Base-by-base conservation (phyloP, 192 early-diverging fungal genomes). In the Backusella luteola region DNA sequence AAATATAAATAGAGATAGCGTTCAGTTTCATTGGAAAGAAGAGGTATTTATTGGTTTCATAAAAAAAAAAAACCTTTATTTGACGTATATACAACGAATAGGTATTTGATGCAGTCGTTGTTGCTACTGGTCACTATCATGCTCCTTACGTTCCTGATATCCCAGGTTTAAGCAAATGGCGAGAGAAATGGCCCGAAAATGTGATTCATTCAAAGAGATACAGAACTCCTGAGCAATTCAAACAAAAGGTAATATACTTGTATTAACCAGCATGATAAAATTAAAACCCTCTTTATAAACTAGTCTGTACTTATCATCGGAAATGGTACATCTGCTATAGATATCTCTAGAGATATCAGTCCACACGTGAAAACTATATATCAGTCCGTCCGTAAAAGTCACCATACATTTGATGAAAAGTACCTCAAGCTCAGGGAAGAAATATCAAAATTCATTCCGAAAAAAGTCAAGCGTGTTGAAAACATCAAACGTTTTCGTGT, bases 251-350 rank as follows among this genome's bases (percentile, higher is more conserved):
- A 59, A 32, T 32, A 32, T 32, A 32, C 32, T 32, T 32, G 1
- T 32, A 32, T 32, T 32, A 3, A 32, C 32, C 32, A 32, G 32
- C 32, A 1, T 32, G 32, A 3, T 32, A 32, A 32, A 32, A 32
- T n/a, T 49, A n/a, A 49, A n/a, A 6, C 19, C n/a, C 9, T 39
- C 9, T 19, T 17, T 66, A 21, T 1, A 32, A 32, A 34, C 11
- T 72, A 87, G 79, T 79, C 44, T n/a, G 81, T 90, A 11, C 74
- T 91, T 5, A 82, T 91, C 4, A 81, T 91, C 6, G 90, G 90
- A 11, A 78, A 81, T 17, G 86, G 84, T 1, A 73, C 79, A 23
- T 89, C 87, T 4, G 89, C 80, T 17, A 77, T 78, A 4, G 90
- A 91, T 39, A 84, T 89, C 26, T 78, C 81, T 11, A 74, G 89